Base-by-base conservation (phyloP, 768 basidiomycete species). In the Boletus rubroflammeus region DNA sequence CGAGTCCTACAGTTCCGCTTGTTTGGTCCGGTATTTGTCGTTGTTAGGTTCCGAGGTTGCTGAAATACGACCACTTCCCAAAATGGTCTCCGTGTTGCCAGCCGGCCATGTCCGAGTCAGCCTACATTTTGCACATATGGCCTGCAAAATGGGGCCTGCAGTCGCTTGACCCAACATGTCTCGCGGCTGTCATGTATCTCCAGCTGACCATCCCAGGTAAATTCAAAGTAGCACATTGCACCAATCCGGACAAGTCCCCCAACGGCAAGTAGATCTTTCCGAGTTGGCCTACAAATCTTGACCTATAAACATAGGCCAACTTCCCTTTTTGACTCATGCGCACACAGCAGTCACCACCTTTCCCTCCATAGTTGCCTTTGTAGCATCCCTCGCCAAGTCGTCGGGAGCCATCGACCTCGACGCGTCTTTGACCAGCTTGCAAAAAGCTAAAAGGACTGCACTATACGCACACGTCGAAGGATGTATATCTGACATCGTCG, bases 211-310 rank as follows among this genome's bases (percentile, higher is more conserved):
- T 87, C 43, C 87, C 90, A 1, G 86, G 84, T n/a, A 74, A 79
- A 61, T 92, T 87, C 68, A 70, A 67, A 17, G 69, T 92, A 26
- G 72, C 74, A 34, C 80, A 84, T 69, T 86, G 81, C 62, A 76
- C 78, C 4, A 82, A 87, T 67, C 84, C 87, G 9, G 88, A 90
- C 72, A 56, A 77, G 21, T 89, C 90, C 45, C 88, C 90, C 14
- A 83, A 76, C 62, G 90, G 90, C 85, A 67, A 72, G 81, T 76
- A 57, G 8, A 21, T 4, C 38, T 19, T 25, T 25, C 46, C 41
- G 23, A 31, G 39, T 14, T 38, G 26, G 34, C 14, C 35, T 15
- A 21, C 17, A 17, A 19, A 8, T 31, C 0, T 42, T 67, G 50
- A 65, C 44, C 13, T n/a, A 11, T 8, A 29, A 34, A 15, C 25